Evolutionary conservation across 1,139 yeast genomes (phyloP).

Genomic region (Spencermartinsiella ligniputridi): DNA sequence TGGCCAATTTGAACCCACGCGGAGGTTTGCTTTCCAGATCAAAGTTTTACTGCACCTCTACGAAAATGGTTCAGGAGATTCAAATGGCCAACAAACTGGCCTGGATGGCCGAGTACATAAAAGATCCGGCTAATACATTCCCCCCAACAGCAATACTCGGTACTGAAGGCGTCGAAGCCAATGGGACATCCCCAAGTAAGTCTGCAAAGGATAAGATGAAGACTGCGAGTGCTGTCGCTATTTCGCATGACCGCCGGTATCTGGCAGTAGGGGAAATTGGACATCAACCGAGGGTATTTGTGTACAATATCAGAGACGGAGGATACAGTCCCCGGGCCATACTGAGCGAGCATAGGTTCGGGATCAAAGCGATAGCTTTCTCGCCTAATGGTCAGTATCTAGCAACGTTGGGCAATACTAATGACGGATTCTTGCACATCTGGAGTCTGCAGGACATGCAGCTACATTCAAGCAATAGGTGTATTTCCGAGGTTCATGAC

Average conservation of each 20-base stretch:
- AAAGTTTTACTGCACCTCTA: constrained; percentile 26
- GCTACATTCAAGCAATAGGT: constrained; percentile 49
- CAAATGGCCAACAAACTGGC: constrained; percentile 10
- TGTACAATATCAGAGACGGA: constrained; percentile 46
- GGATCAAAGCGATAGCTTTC: constrained; percentile 51
- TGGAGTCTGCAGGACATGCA: constrained; percentile 43
- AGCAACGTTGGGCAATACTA: constrained; percentile 57
- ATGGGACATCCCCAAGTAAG: constrained; percentile 1
- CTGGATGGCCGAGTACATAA: constrained; percentile 6
- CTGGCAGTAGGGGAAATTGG: constrained; percentile 69
- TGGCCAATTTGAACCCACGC: constrained; percentile 29
- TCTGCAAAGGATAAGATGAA: constrained; percentile 44
- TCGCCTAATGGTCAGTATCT: constrained; percentile 53
- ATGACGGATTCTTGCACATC: constrained; percentile 60
- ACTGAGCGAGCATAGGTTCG: constrained; percentile 60
- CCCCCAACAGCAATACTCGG: constrained; percentile 4
- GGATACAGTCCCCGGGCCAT: constrained; percentile 49
- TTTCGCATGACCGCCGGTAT: constrained; percentile 49
- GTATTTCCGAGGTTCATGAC: constrained; percentile 54
- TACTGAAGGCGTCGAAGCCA: neutral
- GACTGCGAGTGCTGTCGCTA: constrained; percentile 50
- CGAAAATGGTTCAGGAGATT: constrained; percentile 17
- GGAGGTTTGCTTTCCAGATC: constrained; percentile 9
- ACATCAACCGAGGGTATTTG: constrained; percentile 56
- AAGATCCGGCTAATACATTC: constrained; percentile 3